Evolutionary conservation across 2,329 filamentous ascomycete species (phyloP), one percentile per base, ranked within the genome.

Genomic region (Fusarium sterilihyphosum): DNA sequence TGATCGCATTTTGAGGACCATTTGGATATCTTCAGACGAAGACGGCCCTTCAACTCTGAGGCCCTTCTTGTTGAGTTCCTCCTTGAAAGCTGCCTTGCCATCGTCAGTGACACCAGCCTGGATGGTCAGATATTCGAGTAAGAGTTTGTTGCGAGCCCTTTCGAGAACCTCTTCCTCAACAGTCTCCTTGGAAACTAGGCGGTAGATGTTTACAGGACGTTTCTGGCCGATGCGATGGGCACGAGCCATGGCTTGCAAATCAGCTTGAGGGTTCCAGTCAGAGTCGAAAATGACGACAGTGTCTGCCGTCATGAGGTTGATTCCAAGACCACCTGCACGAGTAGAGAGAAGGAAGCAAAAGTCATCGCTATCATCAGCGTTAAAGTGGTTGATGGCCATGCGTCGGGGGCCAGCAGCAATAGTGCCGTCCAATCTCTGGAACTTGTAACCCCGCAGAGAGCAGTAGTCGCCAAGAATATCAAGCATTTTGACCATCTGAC

Each of bases 401-500:
- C 95, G 94, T 78, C 96, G 92, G 67, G 95, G 92, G 4, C 91
- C 93, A 18, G 96, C 93, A 40, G 94, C 92, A 75, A 99, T 98
- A 6, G 96, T 99, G 76, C 96, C 96, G 81, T 99, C 96, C 13
- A 99, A 89, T 24, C 96, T 91, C 81, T 99, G 97, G 80, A 96
- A 98, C 67, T 96, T 92, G 83, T 98, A 97, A n/a, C 95, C 95
- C 72, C 96, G 93, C 61, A 96, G 89, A 59, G 94, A 93, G 74
- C 98, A 90, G 81, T 99, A 99, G 79, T 99, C 96, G 52, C 94
- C 94, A 4, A 99, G 88, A 61, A 99, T 96, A 79, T 99, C 95
- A 29, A 99, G 89, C 93, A 99, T 98, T 81, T 94, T 97, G 41
- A 99, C 97, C 96, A 99, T 99, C 81, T 99, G 96, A 82, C 96